A percentile compares a stretch with the other conserved stretches of the same genome.
phyloP scores from a whole-genome alignment of 2,329 filamentous ascomycete genomes.

The Pezicula radicicola region DNA sequence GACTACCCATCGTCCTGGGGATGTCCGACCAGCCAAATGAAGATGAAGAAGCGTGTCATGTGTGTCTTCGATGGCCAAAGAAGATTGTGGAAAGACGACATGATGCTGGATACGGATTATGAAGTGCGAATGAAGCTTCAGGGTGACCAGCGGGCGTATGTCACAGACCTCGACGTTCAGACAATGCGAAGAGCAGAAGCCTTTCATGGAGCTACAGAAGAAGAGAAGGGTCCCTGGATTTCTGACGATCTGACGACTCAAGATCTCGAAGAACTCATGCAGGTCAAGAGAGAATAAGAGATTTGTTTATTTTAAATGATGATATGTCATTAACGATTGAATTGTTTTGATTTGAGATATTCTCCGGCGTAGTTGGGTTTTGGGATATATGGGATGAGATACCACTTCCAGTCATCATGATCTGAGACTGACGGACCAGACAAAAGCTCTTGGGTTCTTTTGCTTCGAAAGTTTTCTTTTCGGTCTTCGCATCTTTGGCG shows the following conservation, averaged over 20 bases:
- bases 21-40: conserved; percentile 89
- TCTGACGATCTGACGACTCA: conserved; percentile 66
- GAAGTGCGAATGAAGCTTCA: conserved; percentile 84
- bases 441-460: neutral
- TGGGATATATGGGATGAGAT: neutral
- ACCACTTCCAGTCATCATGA: neutral
- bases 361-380: conserved; percentile 5
- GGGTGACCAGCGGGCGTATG: conserved; percentile 61
- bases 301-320: neutral
- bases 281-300: conserved; percentile 30
- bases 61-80: conserved; percentile 87
- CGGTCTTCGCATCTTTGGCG: no score
- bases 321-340: neutral
- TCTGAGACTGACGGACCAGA: neutral
- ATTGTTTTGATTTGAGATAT: conserved; percentile 1
- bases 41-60: conserved; percentile 95
- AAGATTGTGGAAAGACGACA: conserved; percentile 93
- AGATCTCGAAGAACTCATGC: conserved; percentile 58
- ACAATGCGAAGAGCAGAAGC: conserved; percentile 86
- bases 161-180: conserved; percentile 91
- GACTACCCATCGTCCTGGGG: conserved; percentile 95
- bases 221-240: conserved; percentile 85
- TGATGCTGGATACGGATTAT: conserved; percentile 95
- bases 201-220: conserved; percentile 73
- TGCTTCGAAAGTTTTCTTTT: neutral